A percentile compares a stretch with the other conserved stretches of the same genome.
Conservation (phyloP, 2,329 filamentous ascomycete genomes). For the Talaromyces sp. region DNA sequence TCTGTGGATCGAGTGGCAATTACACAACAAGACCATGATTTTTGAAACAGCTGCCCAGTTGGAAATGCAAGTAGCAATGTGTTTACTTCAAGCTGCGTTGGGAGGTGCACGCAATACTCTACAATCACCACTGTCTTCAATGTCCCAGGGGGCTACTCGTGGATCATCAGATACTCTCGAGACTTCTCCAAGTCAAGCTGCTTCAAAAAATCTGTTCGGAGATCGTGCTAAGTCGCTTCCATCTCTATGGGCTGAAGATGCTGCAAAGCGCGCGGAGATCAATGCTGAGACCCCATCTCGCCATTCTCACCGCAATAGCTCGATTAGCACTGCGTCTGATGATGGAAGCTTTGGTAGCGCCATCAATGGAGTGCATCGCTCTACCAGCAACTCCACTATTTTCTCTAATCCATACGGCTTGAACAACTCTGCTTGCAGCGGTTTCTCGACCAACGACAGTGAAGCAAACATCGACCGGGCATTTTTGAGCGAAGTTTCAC, state of each 20-base stretch:
- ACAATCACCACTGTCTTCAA: neutral
- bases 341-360: slow-evolving; percentile 2
- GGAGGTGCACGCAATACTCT: neutral
- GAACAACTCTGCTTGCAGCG: slow-evolving; percentile 5
- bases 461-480: neutral
- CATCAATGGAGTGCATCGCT: neutral
- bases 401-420: slow-evolving; percentile 1
- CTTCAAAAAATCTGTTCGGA: neutral
- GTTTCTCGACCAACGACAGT: neutral
- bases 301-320: neutral
- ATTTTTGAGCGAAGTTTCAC: neutral
- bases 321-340: slow-evolving; percentile 1
- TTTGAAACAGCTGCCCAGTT: slow-evolving; percentile 20
- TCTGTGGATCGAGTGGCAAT: slow-evolving; percentile 25
- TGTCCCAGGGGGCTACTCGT: neutral
- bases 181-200: neutral
- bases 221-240: neutral
- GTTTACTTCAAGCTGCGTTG: slow-evolving; percentile 17
- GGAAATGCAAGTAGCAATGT: slow-evolving; percentile 19
- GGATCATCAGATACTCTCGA: neutral
- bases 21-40: slow-evolving; percentile 12
- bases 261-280: neutral
- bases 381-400: slow-evolving; percentile 5
- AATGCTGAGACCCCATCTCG: neutral
- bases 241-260: slow-evolving; percentile 1